Evolutionary conservation across 768 basidiomycete species (phyloP).

Genomic region (Lactarius vividus): DNA sequence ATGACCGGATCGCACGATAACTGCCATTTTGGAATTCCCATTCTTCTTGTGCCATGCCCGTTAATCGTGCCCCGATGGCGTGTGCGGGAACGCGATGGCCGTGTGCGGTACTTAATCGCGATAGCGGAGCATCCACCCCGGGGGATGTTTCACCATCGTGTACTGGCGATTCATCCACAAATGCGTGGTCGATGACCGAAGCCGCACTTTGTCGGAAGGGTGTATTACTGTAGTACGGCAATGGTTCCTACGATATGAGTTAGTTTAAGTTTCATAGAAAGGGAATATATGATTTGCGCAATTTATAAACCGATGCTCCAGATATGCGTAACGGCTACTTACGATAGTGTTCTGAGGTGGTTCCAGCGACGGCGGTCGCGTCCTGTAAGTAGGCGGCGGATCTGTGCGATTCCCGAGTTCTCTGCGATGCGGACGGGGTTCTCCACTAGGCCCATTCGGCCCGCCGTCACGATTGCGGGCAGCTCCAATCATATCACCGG

Average conservation of each 20-base stretch:
- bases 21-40: neutral
- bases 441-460: neutral
- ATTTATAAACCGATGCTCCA: neutral
- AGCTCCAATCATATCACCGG: neutral
- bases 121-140: neutral
- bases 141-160: neutral
- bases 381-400: slow-evolving; percentile 20
- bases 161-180: neutral
- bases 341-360: slow-evolving; percentile 7
- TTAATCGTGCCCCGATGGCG: neutral
- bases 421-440: neutral
- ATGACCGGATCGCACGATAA: neutral
- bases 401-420: neutral
- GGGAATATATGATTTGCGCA: neutral
- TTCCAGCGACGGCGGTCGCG: slow-evolving; percentile 14
- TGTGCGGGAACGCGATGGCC: neutral
- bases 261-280: neutral
- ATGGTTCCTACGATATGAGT: slow-evolving; percentile 6
- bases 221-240: slow-evolving; percentile 3
- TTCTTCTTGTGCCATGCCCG: neutral
- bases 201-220: neutral
- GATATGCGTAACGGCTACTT: neutral
- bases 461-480: neutral
- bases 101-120: neutral
- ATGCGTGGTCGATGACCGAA: neutral